phyloP scores from a whole-genome alignment of 2,329 filamentous ascomycete genomes.

The Penicillium sp. region DNA sequence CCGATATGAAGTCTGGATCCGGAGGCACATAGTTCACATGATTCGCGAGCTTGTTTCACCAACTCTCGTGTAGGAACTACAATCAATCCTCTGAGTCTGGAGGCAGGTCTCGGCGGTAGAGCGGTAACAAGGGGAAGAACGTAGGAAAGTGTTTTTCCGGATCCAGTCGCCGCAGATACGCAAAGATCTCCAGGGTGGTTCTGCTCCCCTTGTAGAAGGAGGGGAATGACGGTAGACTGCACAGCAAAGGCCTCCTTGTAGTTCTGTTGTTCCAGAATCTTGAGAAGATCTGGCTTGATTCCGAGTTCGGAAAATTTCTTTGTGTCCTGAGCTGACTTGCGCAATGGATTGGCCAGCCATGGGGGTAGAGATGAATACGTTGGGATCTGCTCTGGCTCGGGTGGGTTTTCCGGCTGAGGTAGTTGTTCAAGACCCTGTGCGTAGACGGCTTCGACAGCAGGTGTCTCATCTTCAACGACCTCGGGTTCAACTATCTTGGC shows the following conservation, averaged over 20 bases:
- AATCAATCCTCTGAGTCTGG: slow-evolving; percentile 72
- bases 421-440: slow-evolving; percentile 68
- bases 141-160: slow-evolving; percentile 92
- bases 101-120: slow-evolving; percentile 62
- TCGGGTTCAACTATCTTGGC: slow-evolving; percentile 11
- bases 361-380: slow-evolving; percentile 74
- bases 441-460: slow-evolving; percentile 29
- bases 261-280: slow-evolving; percentile 64
- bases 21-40: slow-evolving; percentile 69
- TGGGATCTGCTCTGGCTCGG: slow-evolving; percentile 56
- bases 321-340: slow-evolving; percentile 59
- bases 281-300: slow-evolving; percentile 58
- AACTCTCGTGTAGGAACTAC: slow-evolving; percentile 89
- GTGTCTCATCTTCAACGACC: slow-evolving; percentile 9
- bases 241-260: slow-evolving; percentile 73
- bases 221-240: slow-evolving; percentile 74
- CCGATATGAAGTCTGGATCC: slow-evolving; percentile 75
- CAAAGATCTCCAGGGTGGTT: slow-evolving; percentile 73
- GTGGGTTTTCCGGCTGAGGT: slow-evolving; percentile 64
- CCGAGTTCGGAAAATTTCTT: slow-evolving; percentile 63
- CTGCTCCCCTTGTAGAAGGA: slow-evolving; percentile 66
- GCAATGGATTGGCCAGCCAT: slow-evolving; percentile 77
- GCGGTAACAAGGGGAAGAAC: slow-evolving; percentile 79
- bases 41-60: slow-evolving; percentile 78
- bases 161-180: slow-evolving; percentile 89